Base-by-base conservation (phyloP, 2,329 filamentous ascomycete species). In the Penicillium sp. region DNA sequence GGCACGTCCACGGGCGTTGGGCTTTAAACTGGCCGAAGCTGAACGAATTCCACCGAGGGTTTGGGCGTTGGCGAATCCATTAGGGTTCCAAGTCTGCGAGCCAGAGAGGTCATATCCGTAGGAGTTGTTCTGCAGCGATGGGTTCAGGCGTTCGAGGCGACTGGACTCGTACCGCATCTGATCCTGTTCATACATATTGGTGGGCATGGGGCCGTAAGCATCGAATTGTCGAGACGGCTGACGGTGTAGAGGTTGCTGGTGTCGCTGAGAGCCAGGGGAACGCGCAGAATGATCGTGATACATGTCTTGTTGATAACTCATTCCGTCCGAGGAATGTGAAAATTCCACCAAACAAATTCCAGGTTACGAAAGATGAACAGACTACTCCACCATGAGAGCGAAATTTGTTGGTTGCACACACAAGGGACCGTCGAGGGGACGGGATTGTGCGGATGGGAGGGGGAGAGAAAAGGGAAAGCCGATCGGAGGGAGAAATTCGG, bases 81-180 rank as follows among this genome's bases (percentile, higher is more conserved):
- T 81, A 44, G 89, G 84, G 67, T 84, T 88, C 90, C 90, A 95
- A 16, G 86, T 84, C 64, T 89, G 86, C n/a, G 80, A 78, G n/a
- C 74, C 72, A 50, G 76, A 74, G 65, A 83, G 82, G 64, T 90
- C 88, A 60, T 91, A 87, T 50, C 77, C 80, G 56, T 88, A 86
- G 44, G 75, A 75, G 49, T 78, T 81, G 49, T 75, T 76, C 55
- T 77, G 77, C 61, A 77, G 77, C 64, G 76, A 80, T 60, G 79
- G 76, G 60, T 78, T 81, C 59, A 77, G 76, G 68, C 76, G 83
- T 71, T 77, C 87, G 72, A 72, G 66, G 33, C 74, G 70, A 48
- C 64, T 76, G 66, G 76, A 74, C 68, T 79, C 82, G 70, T 76
- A 83, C 61, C 74, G 77, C 63, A 78, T 76, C 58, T 80, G 78